Conservation (phyloP, 345 rosid genomes). For the Salix caprea region DNA sequence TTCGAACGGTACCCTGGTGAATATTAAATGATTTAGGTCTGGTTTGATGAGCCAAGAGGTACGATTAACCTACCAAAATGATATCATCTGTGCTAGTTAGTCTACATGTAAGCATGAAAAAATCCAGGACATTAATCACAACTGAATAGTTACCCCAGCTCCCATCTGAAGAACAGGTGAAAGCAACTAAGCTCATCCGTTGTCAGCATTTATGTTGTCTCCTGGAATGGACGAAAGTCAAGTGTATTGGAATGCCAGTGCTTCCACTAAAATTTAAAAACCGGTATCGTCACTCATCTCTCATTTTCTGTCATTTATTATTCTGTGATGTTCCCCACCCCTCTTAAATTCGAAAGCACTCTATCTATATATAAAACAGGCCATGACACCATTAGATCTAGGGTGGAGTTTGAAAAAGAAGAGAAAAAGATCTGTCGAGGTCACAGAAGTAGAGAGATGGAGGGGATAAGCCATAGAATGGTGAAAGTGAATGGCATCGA, state of each 20-base stretch:
- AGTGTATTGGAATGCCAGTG: background rate
- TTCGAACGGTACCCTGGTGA: background rate
- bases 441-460: slow-evolving; percentile 27
- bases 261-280: background rate
- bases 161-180: background rate
- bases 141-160: background rate
- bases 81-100: background rate
- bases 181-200: background rate
- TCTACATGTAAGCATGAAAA: no score
- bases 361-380: background rate
- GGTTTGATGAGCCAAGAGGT: background rate
- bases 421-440: background rate
- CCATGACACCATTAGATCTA: background rate
- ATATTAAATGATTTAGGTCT: background rate
- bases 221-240: background rate
- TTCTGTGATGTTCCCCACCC: background rate
- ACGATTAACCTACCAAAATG: background rate
- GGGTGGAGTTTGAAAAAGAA: no score
- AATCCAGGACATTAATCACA: background rate
- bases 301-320: background rate
- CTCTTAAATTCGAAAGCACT: background rate
- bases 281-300: background rate
- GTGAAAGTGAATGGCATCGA: slow-evolving; percentile 60
- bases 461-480: slow-evolving; percentile 47
- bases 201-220: background rate